Evolutionary conservation across 73 alveolate genomes (phyloP), one percentile per base, ranked within the genome.

Genomic region (Paramecium tetraurelia): DNA sequence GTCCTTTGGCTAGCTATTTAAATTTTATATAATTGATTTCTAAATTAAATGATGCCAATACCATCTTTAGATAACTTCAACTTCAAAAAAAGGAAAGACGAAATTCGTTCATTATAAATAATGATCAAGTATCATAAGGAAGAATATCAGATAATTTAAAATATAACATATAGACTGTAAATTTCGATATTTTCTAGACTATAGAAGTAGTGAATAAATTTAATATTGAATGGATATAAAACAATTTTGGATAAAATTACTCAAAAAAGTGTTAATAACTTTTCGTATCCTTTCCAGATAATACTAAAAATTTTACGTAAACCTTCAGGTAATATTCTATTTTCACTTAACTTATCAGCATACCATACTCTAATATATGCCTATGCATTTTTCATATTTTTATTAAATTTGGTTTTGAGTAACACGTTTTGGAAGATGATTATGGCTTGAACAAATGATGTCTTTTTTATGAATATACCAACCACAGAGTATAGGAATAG

Each of bases 271-370:
- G 14, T 44, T 24, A 80, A 40, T 22, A 80, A 27, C 46, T 80
- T 80, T 10, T 80, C 90, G 46, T 80, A 80, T 22, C 90, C 90
- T 44, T 20, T 48, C 90, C 90, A 80, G 14, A 80, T 44, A 9
- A 80, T 16, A 16, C 29, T 24, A 44, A 80, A 14, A 22, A 80
- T 24, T 22, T 80, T 80, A 40, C 90, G 48, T 22, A 80, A 20
- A 9, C 63, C 76, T 44, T 40, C 90, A 14, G 90, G 90, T 22
- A 80, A 20, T 24, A 6, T 80, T 18, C 22, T 46, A 46, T 80
- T 80, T 41, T 80, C 75, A 80, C 57, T 44, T 46, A 80, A 80
- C 12, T 20, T 80, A 80, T 48, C 57, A 18, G 46, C 90, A 80
- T 44, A 80, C 90, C 90, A 80, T 22, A 80, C 70, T 48, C 75